Base-by-base conservation (phyloP, 352 stramenopile genomes). In the Pythium apleroticum region DNA sequence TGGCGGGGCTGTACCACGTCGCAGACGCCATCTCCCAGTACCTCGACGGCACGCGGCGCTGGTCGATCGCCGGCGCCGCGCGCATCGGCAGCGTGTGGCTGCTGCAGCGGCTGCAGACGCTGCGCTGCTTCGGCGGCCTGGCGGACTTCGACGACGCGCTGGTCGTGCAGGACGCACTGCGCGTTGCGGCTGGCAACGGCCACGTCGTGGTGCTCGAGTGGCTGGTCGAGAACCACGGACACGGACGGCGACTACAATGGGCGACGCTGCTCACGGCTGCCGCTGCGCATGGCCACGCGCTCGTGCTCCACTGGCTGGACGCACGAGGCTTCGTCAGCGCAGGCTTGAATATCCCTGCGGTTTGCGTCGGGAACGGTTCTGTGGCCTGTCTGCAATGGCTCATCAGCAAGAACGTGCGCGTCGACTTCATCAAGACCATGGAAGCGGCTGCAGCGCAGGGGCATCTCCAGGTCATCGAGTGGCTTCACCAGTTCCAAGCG, bases 1-100 rank as follows among this genome's bases (percentile, higher is more conserved):
- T 31, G 4, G 28, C 24, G 25, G 20, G 31, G 35, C 39, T 60
- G 33, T 24, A 39, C 22, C 60, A 59, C 25, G 50, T 53, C 60
- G 50, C 60, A 50, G 49, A 59, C 11, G 35, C 25, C 33, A 43
- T 66, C 35, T 45, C 27, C 11, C 24, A 20, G 14, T 59, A 15
- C 4, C 35, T 66, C 11, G 60, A 66, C 39, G 8, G 19, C 19
- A 54, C 60, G 20, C 35, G 15, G 37, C 3, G 28, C 35, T 54
- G 50, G 49, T 46, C 60, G 12, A 53, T 66, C 8, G 28, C 37
- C 8, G 31, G 19, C 27, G 60, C 60, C 27, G 49, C 60, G 0
- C 60, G 49, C 3, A 22, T 66, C 10, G 60, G 60, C 50, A 66
- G 60, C 60, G 60, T 66, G 49, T 28, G 37, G 25, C 37, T 66